These are phyloP conservation scores for Monilinia vaccinii-corymbosi DNA, from an alignment of 2,329 filamentous ascomycete genomes.

Conservation along the genomic window DNA sequence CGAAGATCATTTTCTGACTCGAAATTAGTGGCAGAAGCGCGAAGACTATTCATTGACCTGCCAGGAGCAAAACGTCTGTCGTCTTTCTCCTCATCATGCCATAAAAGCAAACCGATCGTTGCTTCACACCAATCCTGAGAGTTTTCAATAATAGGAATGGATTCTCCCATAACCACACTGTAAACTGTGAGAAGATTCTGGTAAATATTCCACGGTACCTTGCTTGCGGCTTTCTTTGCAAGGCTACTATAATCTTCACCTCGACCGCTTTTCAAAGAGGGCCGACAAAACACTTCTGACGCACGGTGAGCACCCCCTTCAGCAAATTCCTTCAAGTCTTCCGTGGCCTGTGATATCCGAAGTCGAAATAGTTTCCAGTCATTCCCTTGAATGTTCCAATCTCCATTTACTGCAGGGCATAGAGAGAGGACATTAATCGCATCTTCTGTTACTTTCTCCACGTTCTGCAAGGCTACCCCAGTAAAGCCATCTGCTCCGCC, in stretches of 20 bases:
- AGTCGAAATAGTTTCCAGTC: constrained; percentile 82
- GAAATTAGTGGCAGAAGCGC: constrained; percentile 33
- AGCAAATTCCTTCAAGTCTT: constrained; percentile 66
- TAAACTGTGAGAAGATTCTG: constrained; percentile 76
- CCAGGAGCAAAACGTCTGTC: constrained; percentile 28
- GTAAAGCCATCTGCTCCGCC: constrained; percentile 49
- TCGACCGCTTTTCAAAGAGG: constrained; percentile 38
- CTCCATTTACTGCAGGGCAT: constrained; percentile 59
- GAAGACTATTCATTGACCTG: constrained; percentile 19
- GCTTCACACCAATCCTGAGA: constrained; percentile 92
- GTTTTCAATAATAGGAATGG: constrained; percentile 64
- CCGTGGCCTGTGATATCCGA: constrained; percentile 58
- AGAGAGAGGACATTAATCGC: constrained; percentile 61
- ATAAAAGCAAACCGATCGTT: constrained; percentile 70
- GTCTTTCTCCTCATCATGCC: constrained; percentile 81
- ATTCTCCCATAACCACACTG: constrained; percentile 67
- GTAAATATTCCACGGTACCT: constrained; percentile 84
- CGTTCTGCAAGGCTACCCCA: constrained; percentile 67
- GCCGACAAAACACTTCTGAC: constrained; percentile 30
- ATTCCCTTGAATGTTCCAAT: constrained; percentile 76
- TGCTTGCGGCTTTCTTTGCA: constrained; percentile 68
- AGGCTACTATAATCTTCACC: constrained; percentile 56
- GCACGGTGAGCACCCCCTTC: constrained; percentile 45
- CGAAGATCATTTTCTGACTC: constrained; percentile 61
- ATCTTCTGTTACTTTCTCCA: constrained; percentile 61